Percentiles rank a stretch among this genome's conserved stretches.
These are phyloP conservation scores for Magnaporthales sp. DNA, from an alignment of 2,329 filamentous ascomycete genomes.

Conservation along the genomic window DNA sequence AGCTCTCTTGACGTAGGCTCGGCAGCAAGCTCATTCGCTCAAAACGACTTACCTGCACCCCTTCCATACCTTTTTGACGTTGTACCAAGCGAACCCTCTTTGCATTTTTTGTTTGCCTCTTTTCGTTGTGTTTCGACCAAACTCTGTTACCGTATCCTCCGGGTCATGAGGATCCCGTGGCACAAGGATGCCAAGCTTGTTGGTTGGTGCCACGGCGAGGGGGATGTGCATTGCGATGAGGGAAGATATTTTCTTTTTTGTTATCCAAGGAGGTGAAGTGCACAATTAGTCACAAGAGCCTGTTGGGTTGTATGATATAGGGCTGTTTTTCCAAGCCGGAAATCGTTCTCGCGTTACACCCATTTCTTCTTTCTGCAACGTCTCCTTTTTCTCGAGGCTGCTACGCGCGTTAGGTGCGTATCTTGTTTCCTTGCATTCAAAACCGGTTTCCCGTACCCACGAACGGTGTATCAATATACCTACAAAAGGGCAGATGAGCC, in stretches of 20 bases:
- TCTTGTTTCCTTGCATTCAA: no score
- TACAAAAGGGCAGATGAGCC: not conserved
- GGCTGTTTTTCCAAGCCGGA: not conserved
- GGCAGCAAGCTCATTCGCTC: not conserved
- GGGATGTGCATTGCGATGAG: not conserved
- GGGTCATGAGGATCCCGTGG: not conserved
- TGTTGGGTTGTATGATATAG: not conserved
- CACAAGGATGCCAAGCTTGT: not conserved
- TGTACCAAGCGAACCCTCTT: not conserved
- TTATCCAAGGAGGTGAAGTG: not conserved
- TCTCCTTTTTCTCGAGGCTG: not conserved
- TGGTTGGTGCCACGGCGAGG: not conserved
- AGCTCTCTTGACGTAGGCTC: not conserved
- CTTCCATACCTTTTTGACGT: not conserved
- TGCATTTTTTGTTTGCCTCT: not conserved
- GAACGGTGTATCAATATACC: not conserved
- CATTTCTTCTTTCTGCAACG: not conserved
- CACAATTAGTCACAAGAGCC: not conserved
- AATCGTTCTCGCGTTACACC: not conserved
- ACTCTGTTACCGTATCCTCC: not conserved
- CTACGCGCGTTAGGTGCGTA: not conserved
- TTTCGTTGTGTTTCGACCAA: not conserved
- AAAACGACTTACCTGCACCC: not conserved
- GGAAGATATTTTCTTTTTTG: no score
- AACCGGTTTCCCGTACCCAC: not conserved